Conservation (phyloP, 257 asterid genomes). For the Forsythia viridissima region DNA sequence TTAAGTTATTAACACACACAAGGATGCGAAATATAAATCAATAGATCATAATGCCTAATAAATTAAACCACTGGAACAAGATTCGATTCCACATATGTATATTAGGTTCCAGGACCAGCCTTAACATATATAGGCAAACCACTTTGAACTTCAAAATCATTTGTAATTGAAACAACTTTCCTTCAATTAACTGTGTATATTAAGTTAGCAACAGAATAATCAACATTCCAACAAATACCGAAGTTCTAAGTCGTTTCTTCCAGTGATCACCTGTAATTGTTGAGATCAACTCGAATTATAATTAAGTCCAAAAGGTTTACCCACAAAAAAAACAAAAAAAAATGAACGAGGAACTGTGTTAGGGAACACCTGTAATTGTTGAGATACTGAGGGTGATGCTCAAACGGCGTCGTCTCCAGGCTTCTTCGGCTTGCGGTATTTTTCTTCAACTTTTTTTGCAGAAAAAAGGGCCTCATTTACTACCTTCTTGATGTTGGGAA, state of each 20-base stretch:
- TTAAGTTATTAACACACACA: too few species aligned
- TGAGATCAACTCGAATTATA: not conserved
- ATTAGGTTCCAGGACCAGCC: too few species aligned
- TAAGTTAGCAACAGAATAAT: not conserved
- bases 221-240: not conserved
- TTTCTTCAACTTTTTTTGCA: conserved; percentile 54
- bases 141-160: not conserved
- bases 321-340: not conserved
- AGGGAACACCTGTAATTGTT: conserved; percentile 18
- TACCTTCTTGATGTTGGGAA: conserved; percentile 48
- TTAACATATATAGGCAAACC: not conserved
- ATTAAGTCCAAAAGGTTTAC: not conserved
- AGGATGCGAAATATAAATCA: too few species aligned
- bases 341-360: not conserved
- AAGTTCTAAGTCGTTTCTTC: not conserved
- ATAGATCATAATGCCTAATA: not conserved
- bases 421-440: conserved; percentile 60
- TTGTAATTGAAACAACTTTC: not conserved
- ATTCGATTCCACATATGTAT: not conserved
- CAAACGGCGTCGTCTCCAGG: conserved; percentile 44
- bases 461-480: conserved; percentile 37
- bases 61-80: not conserved
- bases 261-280: not conserved
- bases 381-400: not conserved
- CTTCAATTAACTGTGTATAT: not conserved